Evolutionary conservation across 2,329 filamentous ascomycete species (phyloP).

Genomic region (Verticillium zaregamsianum): DNA sequence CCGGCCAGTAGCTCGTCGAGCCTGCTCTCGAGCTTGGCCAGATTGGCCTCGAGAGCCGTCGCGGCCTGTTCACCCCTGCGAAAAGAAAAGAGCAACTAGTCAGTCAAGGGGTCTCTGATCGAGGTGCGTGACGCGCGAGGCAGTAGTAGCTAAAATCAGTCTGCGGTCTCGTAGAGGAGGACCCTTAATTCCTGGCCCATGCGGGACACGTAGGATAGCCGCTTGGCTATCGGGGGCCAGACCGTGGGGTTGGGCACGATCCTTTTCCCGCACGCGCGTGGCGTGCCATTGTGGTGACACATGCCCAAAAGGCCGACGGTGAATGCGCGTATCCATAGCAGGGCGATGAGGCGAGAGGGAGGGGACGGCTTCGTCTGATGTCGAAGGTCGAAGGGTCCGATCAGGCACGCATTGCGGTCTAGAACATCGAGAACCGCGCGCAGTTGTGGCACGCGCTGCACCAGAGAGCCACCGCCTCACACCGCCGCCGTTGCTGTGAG

Average conservation of each 20-base stretch:
- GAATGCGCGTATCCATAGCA: not conserved
- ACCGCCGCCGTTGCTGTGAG: not conserved
- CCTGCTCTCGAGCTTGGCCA: slow-evolving; percentile 48
- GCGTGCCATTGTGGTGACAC: not conserved
- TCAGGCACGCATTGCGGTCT: not conserved
- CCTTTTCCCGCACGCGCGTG: not conserved
- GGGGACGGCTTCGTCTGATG: not conserved
- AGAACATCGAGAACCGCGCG: not conserved
- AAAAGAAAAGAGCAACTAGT: not conserved
- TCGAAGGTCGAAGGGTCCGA: not conserved
- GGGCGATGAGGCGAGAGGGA: not conserved
- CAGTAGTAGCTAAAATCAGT: not conserved
- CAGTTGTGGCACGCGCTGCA: not conserved
- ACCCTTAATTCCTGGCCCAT: not conserved
- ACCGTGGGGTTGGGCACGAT: not conserved
- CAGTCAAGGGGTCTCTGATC: not conserved
- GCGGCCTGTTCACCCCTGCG: slow-evolving; percentile 51
- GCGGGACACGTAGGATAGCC: not conserved
- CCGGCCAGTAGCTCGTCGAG: slow-evolving; percentile 51
- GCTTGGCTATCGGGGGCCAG: not conserved
- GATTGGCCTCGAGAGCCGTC: slow-evolving; percentile 45
- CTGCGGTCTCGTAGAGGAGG: not conserved
- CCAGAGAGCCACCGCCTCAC: not conserved
- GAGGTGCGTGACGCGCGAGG: not conserved
- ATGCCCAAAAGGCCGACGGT: not conserved